Percentiles rank a stretch among this genome's conserved stretches.
phyloP scores from a whole-genome alignment of 2,329 filamentous ascomycete genomes.

The Ascochyta lentis region DNA sequence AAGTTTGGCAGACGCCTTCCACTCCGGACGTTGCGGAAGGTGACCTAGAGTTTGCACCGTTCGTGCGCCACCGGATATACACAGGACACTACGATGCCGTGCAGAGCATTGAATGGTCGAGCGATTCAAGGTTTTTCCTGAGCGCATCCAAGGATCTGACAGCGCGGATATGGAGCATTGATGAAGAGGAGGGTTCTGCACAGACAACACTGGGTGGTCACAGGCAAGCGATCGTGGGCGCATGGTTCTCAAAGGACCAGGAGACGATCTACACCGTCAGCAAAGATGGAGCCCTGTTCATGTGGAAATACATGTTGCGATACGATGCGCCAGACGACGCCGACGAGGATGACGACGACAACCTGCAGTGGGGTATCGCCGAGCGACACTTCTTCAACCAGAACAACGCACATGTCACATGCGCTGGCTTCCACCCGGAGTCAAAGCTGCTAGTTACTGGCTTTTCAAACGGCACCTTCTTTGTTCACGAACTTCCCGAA shows the following conservation, averaged over 20 bases:
- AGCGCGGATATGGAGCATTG: conserved; percentile 91
- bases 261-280: conserved; percentile 96
- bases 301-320: conserved; percentile 81
- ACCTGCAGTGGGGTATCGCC: conserved; percentile 89
- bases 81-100: conserved; percentile 89
- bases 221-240: conserved; percentile 86
- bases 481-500: conserved; percentile 92
- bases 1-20: conserved; percentile 95
- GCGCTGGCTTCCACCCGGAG: conserved; percentile 84
- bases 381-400: conserved; percentile 94
- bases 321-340: conserved; percentile 61
- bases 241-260: conserved; percentile 95
- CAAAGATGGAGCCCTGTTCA: conserved; percentile 95
- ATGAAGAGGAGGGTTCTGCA: conserved; percentile 84
- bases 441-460: conserved; percentile 95
- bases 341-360: conserved; percentile 67
- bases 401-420: conserved; percentile 82
- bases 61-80: conserved; percentile 85
- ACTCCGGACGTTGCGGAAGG: conserved; percentile 84
- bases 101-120: conserved; percentile 90
- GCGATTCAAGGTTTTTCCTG: conserved; percentile 93
- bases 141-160: conserved; percentile 92
- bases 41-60: conserved; percentile 92
- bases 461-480: conserved; percentile 93
- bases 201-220: conserved; percentile 92